Conservation (phyloP, 2,329 filamentous ascomycete genomes). For the Aureobasidium sp. region DNA sequence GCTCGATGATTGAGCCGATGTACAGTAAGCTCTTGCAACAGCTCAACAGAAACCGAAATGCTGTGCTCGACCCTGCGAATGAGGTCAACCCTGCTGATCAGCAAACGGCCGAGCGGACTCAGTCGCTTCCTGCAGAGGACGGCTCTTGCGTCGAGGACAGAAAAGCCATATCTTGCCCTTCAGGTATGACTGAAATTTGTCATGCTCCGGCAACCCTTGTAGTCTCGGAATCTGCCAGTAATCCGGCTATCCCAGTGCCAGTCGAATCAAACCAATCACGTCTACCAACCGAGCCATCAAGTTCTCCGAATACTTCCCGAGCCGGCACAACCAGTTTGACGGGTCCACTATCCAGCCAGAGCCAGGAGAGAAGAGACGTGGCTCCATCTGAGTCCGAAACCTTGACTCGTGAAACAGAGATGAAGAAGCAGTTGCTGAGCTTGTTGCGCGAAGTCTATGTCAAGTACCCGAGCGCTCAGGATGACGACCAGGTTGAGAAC, state of each 20-base stretch:
- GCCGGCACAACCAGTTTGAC: not conserved
- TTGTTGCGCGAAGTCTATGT: not conserved
- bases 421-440: not conserved
- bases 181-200: not conserved
- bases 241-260: too few species aligned
- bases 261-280: too few species aligned
- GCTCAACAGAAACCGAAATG: not conserved
- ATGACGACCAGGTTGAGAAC: not conserved
- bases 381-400: too few species aligned
- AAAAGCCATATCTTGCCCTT: not conserved
- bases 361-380: not conserved
- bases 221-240: not conserved
- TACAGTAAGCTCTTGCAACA: not conserved
- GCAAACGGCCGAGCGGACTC: not conserved
- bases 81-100: too few species aligned
- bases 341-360: not conserved
- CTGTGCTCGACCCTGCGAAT: not conserved
- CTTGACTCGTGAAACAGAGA: not conserved
- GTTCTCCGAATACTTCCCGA: too few species aligned
- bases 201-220: not conserved
- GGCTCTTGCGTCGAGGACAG: not conserved
- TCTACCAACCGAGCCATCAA: not conserved
- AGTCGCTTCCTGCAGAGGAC: not conserved
- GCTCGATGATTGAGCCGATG: not conserved
- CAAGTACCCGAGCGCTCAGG: slow-evolving; percentile 1